Percentiles rank a stretch among this genome's conserved stretches.
These are phyloP conservation scores for Trifolium pratense DNA, from an alignment of 306 rosid species.

Conservation along the genomic window DNA sequence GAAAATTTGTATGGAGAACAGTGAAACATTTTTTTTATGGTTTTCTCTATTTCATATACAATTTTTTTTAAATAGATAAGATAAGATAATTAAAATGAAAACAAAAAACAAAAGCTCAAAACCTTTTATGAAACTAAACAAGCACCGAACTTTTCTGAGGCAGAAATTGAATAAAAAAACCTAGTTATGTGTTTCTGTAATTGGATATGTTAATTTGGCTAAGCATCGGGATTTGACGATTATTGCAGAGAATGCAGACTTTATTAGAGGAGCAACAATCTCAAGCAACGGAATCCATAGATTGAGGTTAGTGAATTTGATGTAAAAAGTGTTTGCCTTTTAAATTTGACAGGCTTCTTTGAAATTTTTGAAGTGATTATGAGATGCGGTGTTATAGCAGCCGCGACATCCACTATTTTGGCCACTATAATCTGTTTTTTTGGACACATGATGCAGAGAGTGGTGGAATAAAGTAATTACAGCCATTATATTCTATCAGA, in stretches of 20 bases:
- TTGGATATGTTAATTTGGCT: conserved; percentile 38
- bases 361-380: too few species aligned
- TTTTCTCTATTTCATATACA: conserved; percentile 1
- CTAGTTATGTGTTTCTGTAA: neutral
- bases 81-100: neutral
- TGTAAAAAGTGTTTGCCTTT: neutral
- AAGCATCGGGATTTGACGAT: conserved; percentile 35
- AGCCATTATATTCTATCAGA: neutral
- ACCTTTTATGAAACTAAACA: neutral
- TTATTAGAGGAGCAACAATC: conserved; percentile 67
- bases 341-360: too few species aligned
- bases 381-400: too few species aligned
- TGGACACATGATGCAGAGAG: conserved; percentile 39
- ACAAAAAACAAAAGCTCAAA: neutral
- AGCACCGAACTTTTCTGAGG: neutral
- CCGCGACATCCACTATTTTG: too few species aligned
- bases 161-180: neutral
- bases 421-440: neutral
- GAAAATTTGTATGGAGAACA: neutral
- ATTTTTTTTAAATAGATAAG: neutral
- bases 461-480: conserved; percentile 10
- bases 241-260: conserved; percentile 74
- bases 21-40: neutral
- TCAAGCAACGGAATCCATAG: conserved; percentile 55
- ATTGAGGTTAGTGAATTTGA: conserved; percentile 55